These are phyloP conservation scores for Myxozyma monticola DNA, from an alignment of 805 yeast species.

Conservation along the genomic window DNA sequence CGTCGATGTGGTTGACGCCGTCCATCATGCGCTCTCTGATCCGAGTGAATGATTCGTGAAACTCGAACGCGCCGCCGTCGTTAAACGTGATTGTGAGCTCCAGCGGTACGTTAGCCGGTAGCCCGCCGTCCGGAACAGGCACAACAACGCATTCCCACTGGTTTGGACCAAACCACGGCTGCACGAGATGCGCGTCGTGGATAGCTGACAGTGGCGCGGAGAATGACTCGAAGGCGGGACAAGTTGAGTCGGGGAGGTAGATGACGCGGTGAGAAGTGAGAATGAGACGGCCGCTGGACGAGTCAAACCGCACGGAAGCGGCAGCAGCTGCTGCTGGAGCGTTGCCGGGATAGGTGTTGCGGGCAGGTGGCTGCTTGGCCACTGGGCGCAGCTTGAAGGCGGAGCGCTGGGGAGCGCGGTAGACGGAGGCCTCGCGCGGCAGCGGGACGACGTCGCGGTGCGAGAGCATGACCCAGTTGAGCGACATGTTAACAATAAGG, in stretches of 20 bases:
- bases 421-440: slow-evolving; percentile 22
- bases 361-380: slow-evolving; percentile 2
- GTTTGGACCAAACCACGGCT: slow-evolving; percentile 36
- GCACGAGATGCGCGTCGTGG: slow-evolving; percentile 31
- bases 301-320: slow-evolving; percentile 11
- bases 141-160: slow-evolving; percentile 28
- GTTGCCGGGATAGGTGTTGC: slow-evolving; percentile 15
- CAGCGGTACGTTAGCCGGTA: slow-evolving; percentile 18
- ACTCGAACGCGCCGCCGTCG: slow-evolving; percentile 36
- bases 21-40: slow-evolving; percentile 32
- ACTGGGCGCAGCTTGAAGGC: slow-evolving; percentile 18
- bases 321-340: slow-evolving; percentile 4
- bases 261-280: slow-evolving; percentile 33
- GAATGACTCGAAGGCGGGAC: slow-evolving; percentile 25
- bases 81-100: slow-evolving; percentile 32
- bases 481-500: slow-evolving; percentile 29
- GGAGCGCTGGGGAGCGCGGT: slow-evolving; percentile 22
- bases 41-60: slow-evolving; percentile 29
- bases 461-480: slow-evolving; percentile 35
- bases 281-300: slow-evolving; percentile 27
- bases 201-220: slow-evolving; percentile 28
- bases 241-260: slow-evolving; percentile 27
- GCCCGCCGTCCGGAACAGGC: slow-evolving; percentile 34
- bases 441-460: slow-evolving; percentile 30
- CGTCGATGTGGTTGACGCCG: slow-evolving; percentile 32